Conservation (phyloP, 495 filamentous ascomycete species). For the Penicillium lagena region DNA sequence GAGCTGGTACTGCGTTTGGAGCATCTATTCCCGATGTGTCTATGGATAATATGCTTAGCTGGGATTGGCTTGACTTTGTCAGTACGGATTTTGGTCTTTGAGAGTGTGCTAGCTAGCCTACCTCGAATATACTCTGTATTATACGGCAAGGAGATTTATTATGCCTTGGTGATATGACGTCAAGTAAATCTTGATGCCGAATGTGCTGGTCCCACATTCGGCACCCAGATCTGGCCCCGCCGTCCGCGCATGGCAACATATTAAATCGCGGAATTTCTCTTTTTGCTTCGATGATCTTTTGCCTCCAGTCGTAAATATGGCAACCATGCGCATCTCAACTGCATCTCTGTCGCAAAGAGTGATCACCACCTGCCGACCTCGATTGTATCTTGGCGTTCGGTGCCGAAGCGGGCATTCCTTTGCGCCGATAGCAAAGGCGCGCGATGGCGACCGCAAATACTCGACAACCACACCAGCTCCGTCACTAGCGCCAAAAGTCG, state of each 20-base stretch:
- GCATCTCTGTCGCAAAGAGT: slow-evolving; percentile 22
- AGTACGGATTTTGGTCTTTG: slow-evolving; percentile 36
- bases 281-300: too few relatives aligned
- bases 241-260: neutral
- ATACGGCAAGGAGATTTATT: too few relatives aligned
- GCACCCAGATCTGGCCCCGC: too few relatives aligned
- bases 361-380: slow-evolving; percentile 16
- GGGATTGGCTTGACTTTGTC: slow-evolving; percentile 57
- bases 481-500: slow-evolving; percentile 22
- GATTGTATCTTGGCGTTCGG: slow-evolving; percentile 16
- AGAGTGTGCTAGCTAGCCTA: neutral
- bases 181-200: too few relatives aligned
- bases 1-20: slow-evolving; percentile 50
- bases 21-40: slow-evolving; percentile 45
- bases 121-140: too few relatives aligned
- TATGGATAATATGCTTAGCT: slow-evolving; percentile 47
- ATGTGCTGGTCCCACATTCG: too few relatives aligned
- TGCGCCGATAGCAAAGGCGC: slow-evolving; percentile 3
- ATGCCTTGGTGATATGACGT: too few relatives aligned
- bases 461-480: slow-evolving; percentile 15
- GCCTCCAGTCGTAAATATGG: slow-evolving; percentile 12
- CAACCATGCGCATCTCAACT: slow-evolving; percentile 21
- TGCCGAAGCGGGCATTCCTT: slow-evolving; percentile 8
- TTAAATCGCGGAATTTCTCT: neutral
- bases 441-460: slow-evolving; percentile 6